A percentile compares a stretch with the other conserved stretches of the same genome.
phyloP scores from a whole-genome alignment of 768 basidiomycete genomes.

The Xerocomellus chrysenteron region DNA sequence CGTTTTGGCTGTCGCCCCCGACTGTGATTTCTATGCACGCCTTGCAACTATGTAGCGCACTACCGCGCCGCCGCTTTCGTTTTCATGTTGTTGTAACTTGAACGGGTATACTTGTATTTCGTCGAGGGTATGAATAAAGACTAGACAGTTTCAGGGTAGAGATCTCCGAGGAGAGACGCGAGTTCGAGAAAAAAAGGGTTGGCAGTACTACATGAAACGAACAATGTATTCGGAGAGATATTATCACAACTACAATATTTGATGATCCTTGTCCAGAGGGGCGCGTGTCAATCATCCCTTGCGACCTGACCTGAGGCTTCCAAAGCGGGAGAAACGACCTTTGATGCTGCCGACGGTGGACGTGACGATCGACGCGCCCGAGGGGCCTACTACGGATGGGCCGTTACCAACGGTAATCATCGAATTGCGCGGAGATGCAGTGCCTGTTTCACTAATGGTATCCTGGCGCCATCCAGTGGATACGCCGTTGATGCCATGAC shows the following conservation, averaged over 20 bases:
- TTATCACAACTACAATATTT: slow-evolving; percentile 1
- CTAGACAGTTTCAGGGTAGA: slow-evolving; percentile 8
- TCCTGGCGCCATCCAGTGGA: slow-evolving; percentile 72
- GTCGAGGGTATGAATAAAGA: slow-evolving; percentile 19
- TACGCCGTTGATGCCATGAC: slow-evolving; percentile 81
- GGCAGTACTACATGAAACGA: slow-evolving; percentile 2
- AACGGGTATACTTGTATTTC: slow-evolving; percentile 19
- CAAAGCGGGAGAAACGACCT: slow-evolving; percentile 74
- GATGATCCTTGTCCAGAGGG: too few species aligned
- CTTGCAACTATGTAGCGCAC: slow-evolving; percentile 3
- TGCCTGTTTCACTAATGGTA: slow-evolving; percentile 38
- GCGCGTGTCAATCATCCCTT: slow-evolving; percentile 17
- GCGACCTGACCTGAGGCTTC: slow-evolving; percentile 61
- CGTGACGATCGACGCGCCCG: slow-evolving; percentile 58
- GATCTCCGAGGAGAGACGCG: neutral
- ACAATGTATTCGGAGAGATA: neutral
- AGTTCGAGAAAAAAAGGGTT: neutral
- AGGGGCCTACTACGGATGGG: slow-evolving; percentile 31
- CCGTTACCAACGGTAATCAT: slow-evolving; percentile 69
- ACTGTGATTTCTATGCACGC: slow-evolving; percentile 8
- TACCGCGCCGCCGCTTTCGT: slow-evolving; percentile 6
- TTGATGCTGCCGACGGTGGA: slow-evolving; percentile 69
- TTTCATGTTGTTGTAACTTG: slow-evolving; percentile 17
- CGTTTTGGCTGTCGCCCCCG: neutral
- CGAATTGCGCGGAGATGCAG: slow-evolving; percentile 68